Evolutionary conservation across 495 filamentous ascomycete genomes (phyloP).

Genomic region (Aspergillus egyptiacus): DNA sequence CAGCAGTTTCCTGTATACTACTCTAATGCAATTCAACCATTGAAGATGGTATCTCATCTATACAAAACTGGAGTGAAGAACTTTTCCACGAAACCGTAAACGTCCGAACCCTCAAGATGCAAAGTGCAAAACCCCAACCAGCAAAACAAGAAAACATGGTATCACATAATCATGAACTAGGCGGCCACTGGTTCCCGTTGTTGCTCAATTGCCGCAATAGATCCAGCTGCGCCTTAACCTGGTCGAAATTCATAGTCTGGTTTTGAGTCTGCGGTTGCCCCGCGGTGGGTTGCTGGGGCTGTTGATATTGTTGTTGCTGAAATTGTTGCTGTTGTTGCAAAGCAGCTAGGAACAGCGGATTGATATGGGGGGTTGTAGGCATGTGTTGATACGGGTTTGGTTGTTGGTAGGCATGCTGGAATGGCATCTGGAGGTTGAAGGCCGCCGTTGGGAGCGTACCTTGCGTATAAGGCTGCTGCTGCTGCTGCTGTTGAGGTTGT

Average conservation of each 20-base stretch:
- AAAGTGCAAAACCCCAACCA: slow-evolving; percentile 16
- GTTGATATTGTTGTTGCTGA: slow-evolving; percentile 31
- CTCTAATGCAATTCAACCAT: not conserved
- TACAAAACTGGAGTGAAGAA: not conserved
- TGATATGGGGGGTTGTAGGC: slow-evolving; percentile 54
- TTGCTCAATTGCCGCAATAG: slow-evolving; percentile 39
- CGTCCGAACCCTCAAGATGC: slow-evolving; percentile 23
- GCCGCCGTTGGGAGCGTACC: slow-evolving; percentile 24
- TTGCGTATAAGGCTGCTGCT: slow-evolving; percentile 27
- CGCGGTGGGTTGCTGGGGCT: slow-evolving; percentile 35
- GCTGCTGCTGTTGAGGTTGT: slow-evolving; percentile 30
- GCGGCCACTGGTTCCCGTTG: slow-evolving; percentile 34
- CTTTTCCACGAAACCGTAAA: slow-evolving; percentile 9
- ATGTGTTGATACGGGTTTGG: slow-evolving; percentile 31
- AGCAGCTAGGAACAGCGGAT: slow-evolving; percentile 56
- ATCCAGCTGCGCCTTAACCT: slow-evolving; percentile 44
- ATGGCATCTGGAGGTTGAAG: slow-evolving; percentile 38
- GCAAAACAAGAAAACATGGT: slow-evolving; percentile 6
- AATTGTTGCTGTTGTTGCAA: slow-evolving; percentile 40
- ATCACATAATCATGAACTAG: slow-evolving; percentile 25
- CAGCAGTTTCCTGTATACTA: slow-evolving; percentile 5
- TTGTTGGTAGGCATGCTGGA: slow-evolving; percentile 34
- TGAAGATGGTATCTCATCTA: slow-evolving; percentile 1
- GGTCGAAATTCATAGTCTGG: slow-evolving; percentile 36
- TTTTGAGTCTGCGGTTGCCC: slow-evolving; percentile 33